Conservation (phyloP, 2,329 filamentous ascomycete species). For the Penicillium concentricum region DNA sequence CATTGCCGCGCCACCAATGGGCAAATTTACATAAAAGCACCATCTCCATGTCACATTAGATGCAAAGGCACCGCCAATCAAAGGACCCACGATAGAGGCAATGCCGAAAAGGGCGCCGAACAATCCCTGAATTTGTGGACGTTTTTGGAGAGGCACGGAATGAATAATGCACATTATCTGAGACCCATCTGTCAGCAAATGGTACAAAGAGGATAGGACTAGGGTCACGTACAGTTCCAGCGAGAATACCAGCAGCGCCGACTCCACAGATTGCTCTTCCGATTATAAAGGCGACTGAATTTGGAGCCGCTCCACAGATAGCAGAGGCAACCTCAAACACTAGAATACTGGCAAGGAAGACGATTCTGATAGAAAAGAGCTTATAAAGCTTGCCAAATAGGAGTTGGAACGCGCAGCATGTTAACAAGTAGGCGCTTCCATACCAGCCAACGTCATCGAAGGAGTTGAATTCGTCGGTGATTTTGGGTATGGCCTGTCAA, state of each 20-base stretch:
- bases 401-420: constrained; percentile 35
- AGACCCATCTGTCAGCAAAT: background rate
- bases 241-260: constrained; percentile 38
- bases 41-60: constrained; percentile 41
- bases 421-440: constrained; percentile 47
- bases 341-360: constrained; percentile 34
- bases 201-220: constrained; percentile 48
- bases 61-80: constrained; percentile 48
- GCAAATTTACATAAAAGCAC: constrained; percentile 50
- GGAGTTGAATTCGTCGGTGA: constrained; percentile 19
- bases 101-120: constrained; percentile 60
- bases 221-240: constrained; percentile 30
- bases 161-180: background rate
- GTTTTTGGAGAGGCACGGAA: constrained; percentile 34
- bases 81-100: constrained; percentile 45
- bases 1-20: constrained; percentile 42
- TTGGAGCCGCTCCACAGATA: constrained; percentile 38
- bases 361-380: constrained; percentile 36
- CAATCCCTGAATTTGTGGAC: constrained; percentile 46
- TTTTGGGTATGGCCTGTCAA: constrained; percentile 16
- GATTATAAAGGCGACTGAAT: constrained; percentile 34
- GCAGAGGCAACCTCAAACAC: constrained; percentile 34
- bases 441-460: constrained; percentile 63
- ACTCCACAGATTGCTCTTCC: constrained; percentile 39
- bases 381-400: constrained; percentile 38